phyloP scores from a whole-genome alignment of 192 early-diverging fungal genomes.

The Piromyces finnis region DNA sequence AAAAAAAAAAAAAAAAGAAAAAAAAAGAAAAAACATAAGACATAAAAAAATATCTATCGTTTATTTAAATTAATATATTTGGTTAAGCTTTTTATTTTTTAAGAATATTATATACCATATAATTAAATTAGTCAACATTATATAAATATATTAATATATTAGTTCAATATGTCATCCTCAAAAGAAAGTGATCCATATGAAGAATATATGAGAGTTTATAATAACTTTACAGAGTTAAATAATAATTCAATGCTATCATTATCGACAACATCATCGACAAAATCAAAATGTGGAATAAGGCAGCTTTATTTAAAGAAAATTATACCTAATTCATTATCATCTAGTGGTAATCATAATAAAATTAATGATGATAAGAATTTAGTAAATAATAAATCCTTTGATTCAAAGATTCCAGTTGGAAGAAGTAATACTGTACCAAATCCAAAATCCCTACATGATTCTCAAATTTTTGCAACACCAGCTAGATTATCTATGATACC shows the following conservation, averaged over 20 bases:
- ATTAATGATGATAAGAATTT: not conserved
- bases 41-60: too few relatives aligned
- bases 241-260: not conserved
- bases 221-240: not conserved
- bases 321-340: not conserved
- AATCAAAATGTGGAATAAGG: not conserved
- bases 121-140: too few relatives aligned
- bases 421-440: not conserved
- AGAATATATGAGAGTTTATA: not conserved
- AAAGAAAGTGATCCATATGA: not conserved
- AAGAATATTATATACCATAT: too few relatives aligned
- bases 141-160: not conserved
- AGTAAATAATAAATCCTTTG: not conserved
- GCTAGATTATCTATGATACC: not conserved
- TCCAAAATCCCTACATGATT: not conserved
- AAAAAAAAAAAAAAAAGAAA: too few relatives aligned
- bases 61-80: too few relatives aligned
- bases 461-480: too few relatives aligned
- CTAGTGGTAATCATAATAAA: not conserved
- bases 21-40: too few relatives aligned
- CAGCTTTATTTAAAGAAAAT: not conserved
- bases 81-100: too few relatives aligned
- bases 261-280: not conserved
- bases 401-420: not conserved
- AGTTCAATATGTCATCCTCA: not conserved